phyloP scores from a whole-genome alignment of 306 rosid genomes.

The Alnus rubra region DNA sequence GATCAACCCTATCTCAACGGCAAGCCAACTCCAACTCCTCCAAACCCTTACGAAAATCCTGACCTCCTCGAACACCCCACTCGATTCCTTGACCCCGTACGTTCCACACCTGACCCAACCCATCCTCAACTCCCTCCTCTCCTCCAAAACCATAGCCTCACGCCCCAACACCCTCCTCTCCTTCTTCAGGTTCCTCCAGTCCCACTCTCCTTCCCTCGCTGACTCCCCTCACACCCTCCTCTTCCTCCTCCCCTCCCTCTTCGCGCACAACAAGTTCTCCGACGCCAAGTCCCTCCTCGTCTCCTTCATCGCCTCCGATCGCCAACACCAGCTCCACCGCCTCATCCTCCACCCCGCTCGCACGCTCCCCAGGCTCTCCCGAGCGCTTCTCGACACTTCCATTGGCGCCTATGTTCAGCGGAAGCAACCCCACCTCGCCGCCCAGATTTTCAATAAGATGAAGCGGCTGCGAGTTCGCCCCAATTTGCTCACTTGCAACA shows the following conservation, averaged over 20 bases:
- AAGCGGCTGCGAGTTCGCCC: constrained; percentile 47
- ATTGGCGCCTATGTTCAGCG: constrained; percentile 64
- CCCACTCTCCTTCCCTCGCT: constrained; percentile 47
- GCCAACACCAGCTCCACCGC: constrained; percentile 52
- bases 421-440: constrained; percentile 54
- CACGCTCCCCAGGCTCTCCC: constrained; percentile 27
- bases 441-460: constrained; percentile 67
- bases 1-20: constrained; percentile 1
- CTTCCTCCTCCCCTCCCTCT: constrained; percentile 64
- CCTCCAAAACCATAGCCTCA: constrained; percentile 46
- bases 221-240: constrained; percentile 53
- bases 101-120: constrained; percentile 49
- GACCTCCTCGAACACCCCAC: constrained; percentile 12
- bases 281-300: constrained; percentile 71
- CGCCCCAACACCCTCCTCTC: constrained; percentile 47
- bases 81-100: constrained; percentile 32
- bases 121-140: constrained; percentile 52
- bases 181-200: constrained; percentile 62
- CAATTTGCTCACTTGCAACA: constrained; percentile 69
- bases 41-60: constrained; percentile 30
- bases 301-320: constrained; percentile 64
- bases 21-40: constrained; percentile 24
- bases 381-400: constrained; percentile 64
- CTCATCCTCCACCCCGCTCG: constrained; percentile 47
- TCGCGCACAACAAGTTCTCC: constrained; percentile 49